Conservation (phyloP, 2,329 filamentous ascomycete genomes). For the Ophiostoma triangulosporum region DNA sequence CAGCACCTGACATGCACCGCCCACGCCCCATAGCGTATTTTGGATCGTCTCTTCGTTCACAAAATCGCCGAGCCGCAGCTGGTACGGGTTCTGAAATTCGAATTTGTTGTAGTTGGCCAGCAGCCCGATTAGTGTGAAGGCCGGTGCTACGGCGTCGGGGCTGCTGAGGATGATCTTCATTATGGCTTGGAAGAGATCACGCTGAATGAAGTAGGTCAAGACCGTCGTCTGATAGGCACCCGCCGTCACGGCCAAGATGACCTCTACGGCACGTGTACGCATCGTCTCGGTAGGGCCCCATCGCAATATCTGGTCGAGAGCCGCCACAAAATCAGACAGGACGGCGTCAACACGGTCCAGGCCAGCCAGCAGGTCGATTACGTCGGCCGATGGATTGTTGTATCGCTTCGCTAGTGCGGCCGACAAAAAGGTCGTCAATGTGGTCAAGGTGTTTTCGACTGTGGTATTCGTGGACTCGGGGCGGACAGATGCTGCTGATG, state of each 20-base stretch:
- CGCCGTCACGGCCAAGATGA: slow-evolving; percentile 70
- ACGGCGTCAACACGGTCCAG: slow-evolving; percentile 76
- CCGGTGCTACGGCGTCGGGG: slow-evolving; percentile 33
- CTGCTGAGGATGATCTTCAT: slow-evolving; percentile 78
- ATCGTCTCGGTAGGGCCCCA: slow-evolving; percentile 55
- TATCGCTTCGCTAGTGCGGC: slow-evolving; percentile 78
- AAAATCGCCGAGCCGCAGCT: slow-evolving; percentile 83
- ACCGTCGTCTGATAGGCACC: slow-evolving; percentile 94
- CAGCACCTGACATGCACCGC: slow-evolving; percentile 52
- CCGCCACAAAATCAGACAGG: slow-evolving; percentile 77
- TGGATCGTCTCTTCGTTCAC: slow-evolving; percentile 82
- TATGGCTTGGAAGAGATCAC: slow-evolving; percentile 83
- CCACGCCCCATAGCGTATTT: slow-evolving; percentile 66
- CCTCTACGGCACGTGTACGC: slow-evolving; percentile 66
- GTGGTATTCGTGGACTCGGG: background rate
- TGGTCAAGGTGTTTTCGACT: slow-evolving; percentile 37
- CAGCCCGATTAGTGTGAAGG: slow-evolving; percentile 73
- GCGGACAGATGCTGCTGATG: background rate
- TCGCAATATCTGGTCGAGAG: slow-evolving; percentile 70
- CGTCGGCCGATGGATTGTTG: slow-evolving; percentile 87
- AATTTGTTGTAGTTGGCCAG: slow-evolving; percentile 99
- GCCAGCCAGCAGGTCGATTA: slow-evolving; percentile 79
- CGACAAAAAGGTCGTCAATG: slow-evolving; percentile 75
- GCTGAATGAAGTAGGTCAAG: slow-evolving; percentile 86
- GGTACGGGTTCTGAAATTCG: slow-evolving; percentile 93